Conservation (phyloP, 805 yeast species). For the Scheffersomyces amazonensis region DNA sequence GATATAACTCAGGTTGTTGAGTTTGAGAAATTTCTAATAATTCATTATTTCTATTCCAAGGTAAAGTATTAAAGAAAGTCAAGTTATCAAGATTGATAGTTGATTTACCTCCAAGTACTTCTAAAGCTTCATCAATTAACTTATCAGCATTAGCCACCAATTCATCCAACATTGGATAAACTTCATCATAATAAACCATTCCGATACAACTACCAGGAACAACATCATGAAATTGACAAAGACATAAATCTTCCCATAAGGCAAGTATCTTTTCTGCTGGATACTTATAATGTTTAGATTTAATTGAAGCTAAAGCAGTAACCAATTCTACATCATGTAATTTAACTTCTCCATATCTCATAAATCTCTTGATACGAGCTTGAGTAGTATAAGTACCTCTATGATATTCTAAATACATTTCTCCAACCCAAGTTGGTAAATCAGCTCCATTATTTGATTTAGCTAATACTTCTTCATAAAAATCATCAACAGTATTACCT, state of each 20-base stretch:
- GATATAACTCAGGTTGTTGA: slow-evolving; percentile 12
- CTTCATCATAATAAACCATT: slow-evolving; percentile 81
- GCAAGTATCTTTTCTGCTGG: slow-evolving; percentile 66
- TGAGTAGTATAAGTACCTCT: slow-evolving; percentile 97
- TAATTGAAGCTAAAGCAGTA: slow-evolving; percentile 72
- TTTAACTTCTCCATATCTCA: slow-evolving; percentile 72
- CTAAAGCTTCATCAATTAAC: slow-evolving; percentile 51
- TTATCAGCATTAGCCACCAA: slow-evolving; percentile 52
- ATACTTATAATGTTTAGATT: slow-evolving; percentile 53
- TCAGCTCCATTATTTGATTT: slow-evolving; percentile 62
- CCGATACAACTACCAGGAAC: slow-evolving; percentile 96
- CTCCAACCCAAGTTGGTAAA: slow-evolving; percentile 90
- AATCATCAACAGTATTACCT: slow-evolving; percentile 78
- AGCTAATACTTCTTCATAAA: slow-evolving; percentile 63
- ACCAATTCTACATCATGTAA: slow-evolving; percentile 84
- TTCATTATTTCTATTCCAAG: slow-evolving; percentile 55
- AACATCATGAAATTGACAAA: slow-evolving; percentile 98
- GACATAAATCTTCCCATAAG: slow-evolving; percentile 84
- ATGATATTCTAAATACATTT: slow-evolving; percentile 89
- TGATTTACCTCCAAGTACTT: slow-evolving; percentile 30
- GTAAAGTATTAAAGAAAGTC: slow-evolving; percentile 50
- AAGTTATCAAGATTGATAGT: slow-evolving; percentile 1
- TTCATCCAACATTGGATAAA: slow-evolving; percentile 67
- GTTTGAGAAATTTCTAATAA: slow-evolving; percentile 37
- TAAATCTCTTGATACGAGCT: slow-evolving; percentile 76